phyloP scores from a whole-genome alignment of 768 basidiomycete genomes.

The Termitomyces heimii region DNA sequence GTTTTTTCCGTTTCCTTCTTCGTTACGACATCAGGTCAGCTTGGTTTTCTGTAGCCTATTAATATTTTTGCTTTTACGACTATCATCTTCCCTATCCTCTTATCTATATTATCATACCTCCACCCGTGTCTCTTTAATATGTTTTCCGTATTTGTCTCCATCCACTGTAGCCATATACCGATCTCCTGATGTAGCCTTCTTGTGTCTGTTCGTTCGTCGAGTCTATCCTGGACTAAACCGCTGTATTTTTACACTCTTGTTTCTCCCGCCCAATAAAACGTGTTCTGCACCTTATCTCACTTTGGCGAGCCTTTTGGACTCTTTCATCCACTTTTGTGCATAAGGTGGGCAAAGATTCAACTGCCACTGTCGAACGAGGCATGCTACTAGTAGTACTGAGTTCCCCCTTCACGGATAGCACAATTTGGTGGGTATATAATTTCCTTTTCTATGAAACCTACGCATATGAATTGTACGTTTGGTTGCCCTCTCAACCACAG shows the following conservation, averaged over 20 bases:
- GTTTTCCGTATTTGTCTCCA: neutral
- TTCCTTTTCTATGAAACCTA: neutral
- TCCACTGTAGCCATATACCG: conserved; percentile 10
- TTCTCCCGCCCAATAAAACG: neutral
- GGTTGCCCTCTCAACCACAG: neutral
- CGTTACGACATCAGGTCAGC: neutral
- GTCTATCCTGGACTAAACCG: no score
- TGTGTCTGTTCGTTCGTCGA: neutral
- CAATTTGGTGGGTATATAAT: neutral
- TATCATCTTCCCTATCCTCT: neutral
- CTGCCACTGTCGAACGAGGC: neutral
- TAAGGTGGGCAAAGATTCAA: neutral
- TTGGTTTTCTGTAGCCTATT: neutral
- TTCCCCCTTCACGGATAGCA: neutral
- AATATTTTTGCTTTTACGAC: neutral
- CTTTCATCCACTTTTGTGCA: no score
- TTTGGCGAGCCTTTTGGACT: neutral
- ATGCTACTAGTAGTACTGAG: neutral
- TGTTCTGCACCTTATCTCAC: neutral
- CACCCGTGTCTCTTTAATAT: neutral
- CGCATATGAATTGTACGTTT: neutral
- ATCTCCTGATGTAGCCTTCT: conserved; percentile 8
- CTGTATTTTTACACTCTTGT: neutral
- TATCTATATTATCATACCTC: neutral
- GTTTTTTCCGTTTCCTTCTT: neutral